Percentiles rank a stretch among this genome's conserved stretches.
These are phyloP conservation scores for Bertia moriformis DNA, from an alignment of 2,329 filamentous ascomycete genomes.

Conservation along the genomic window DNA sequence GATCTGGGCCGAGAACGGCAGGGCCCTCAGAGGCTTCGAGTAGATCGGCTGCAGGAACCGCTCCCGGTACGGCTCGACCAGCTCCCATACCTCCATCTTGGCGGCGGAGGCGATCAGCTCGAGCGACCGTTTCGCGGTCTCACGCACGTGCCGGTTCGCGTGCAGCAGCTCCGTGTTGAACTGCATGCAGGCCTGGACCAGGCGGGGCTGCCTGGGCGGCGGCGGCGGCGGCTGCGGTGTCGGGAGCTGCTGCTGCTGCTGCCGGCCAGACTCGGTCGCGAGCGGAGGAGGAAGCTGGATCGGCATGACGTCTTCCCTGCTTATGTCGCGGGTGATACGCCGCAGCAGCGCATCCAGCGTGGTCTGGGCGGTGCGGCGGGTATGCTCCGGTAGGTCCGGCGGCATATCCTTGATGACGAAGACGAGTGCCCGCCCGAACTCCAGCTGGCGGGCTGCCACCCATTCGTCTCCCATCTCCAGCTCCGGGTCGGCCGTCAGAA, in stretches of 20 bases:
- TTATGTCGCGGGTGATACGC: slow-evolving; percentile 63
- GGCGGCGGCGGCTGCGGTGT: slow-evolving; percentile 9
- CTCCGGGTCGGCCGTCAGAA: slow-evolving; percentile 71
- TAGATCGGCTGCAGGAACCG: slow-evolving; percentile 82
- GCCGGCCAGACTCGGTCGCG: no score
- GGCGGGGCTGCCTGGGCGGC: slow-evolving; percentile 36
- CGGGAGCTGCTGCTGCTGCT: slow-evolving; percentile 26
- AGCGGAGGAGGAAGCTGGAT: no score
- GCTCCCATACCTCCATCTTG: slow-evolving; percentile 70
- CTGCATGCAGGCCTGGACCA: slow-evolving; percentile 67
- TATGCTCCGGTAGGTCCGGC: slow-evolving; percentile 79
- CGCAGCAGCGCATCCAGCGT: slow-evolving; percentile 69
- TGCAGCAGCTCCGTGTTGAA: slow-evolving; percentile 82
- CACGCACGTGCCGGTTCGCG: slow-evolving; percentile 88
- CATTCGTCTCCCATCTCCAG: slow-evolving; percentile 74
- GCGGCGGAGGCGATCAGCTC: slow-evolving; percentile 68
- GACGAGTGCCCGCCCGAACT: slow-evolving; percentile 80
- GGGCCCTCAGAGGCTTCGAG: slow-evolving; percentile 78
- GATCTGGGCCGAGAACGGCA: slow-evolving; percentile 91
- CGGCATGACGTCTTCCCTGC: slow-evolving; percentile 59
- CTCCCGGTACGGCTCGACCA: slow-evolving; percentile 81
- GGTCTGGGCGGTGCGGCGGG: slow-evolving; percentile 66
- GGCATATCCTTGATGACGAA: slow-evolving; percentile 99
- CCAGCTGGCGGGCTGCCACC: slow-evolving; percentile 68
- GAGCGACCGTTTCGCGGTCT: slow-evolving; percentile 70